These are phyloP conservation scores for Lecanicillium sp. DNA, from an alignment of 2,329 filamentous ascomycete genomes.

Conservation along the genomic window DNA sequence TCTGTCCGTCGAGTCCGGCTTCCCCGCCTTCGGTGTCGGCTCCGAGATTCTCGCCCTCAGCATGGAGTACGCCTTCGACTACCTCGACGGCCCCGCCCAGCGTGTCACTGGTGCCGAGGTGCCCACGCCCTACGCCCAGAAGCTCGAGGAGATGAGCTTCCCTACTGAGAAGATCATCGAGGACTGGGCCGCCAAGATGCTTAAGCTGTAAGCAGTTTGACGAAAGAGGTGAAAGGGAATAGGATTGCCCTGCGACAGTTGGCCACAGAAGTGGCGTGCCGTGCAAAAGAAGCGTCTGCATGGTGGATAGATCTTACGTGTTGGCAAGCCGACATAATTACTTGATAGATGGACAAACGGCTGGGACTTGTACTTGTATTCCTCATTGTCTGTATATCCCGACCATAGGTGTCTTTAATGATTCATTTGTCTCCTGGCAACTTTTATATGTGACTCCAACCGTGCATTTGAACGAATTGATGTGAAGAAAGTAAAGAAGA, in stretches of 20 bases:
- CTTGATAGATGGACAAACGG: slow-evolving; percentile 31
- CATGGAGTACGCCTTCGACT: slow-evolving; percentile 98
- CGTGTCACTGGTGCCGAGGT: slow-evolving; percentile 96
- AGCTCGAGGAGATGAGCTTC: slow-evolving; percentile 93
- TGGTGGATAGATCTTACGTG: background rate
- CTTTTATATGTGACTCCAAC: background rate
- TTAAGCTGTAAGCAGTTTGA: slow-evolving; percentile 57
- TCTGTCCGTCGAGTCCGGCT: slow-evolving; percentile 89
- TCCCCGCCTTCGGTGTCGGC: slow-evolving; percentile 88
- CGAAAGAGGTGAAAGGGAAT: background rate
- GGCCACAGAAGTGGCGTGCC: too few species aligned
- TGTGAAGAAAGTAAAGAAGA: background rate
- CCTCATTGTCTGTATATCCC: slow-evolving; percentile 33
- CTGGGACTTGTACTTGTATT: slow-evolving; percentile 38
- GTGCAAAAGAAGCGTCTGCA: background rate
- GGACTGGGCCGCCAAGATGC: slow-evolving; percentile 80
- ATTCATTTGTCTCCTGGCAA: slow-evolving; percentile 17
- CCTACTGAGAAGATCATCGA: slow-evolving; percentile 84
- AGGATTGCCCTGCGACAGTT: too few species aligned
- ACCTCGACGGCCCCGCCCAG: slow-evolving; percentile 88
- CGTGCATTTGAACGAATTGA: background rate
- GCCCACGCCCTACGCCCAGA: slow-evolving; percentile 88
- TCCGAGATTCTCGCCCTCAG: slow-evolving; percentile 89
- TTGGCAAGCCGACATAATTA: slow-evolving; percentile 18
- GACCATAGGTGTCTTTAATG: slow-evolving; percentile 26